These are phyloP conservation scores for Aureobasidium sp. DNA, from an alignment of 2,329 filamentous ascomycete species.

Conservation along the genomic window DNA sequence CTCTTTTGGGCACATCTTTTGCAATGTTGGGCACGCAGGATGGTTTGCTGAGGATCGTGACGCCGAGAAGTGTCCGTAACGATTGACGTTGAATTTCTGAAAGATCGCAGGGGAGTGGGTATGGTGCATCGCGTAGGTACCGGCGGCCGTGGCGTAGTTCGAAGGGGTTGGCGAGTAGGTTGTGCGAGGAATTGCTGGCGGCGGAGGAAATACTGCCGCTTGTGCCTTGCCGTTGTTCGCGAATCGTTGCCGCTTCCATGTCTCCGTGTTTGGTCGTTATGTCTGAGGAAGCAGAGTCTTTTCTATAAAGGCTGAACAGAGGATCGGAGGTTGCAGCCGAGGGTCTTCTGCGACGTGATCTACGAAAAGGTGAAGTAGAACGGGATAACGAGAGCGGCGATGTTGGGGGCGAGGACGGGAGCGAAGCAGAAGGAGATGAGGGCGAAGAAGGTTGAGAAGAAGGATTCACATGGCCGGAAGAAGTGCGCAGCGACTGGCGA, in stretches of 20 bases:
- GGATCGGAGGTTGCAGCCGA: background rate
- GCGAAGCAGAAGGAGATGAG: background rate
- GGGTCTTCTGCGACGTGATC: background rate
- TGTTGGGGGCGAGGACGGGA: background rate
- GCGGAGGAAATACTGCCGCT: background rate
- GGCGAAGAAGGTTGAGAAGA: background rate
- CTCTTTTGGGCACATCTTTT: slow-evolving; percentile 60
- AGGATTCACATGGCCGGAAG: background rate
- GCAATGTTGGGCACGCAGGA: slow-evolving; percentile 62
- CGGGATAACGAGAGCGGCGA: background rate
- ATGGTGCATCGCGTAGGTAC: slow-evolving; percentile 71
- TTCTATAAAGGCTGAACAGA: background rate
- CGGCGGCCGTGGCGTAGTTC: slow-evolving; percentile 68
- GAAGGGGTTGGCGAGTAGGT: slow-evolving; percentile 34
- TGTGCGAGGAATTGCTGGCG: background rate
- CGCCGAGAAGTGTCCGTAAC: slow-evolving; percentile 69
- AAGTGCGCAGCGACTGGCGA: background rate
- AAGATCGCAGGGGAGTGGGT: slow-evolving; percentile 84
- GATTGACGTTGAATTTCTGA: slow-evolving; percentile 81
- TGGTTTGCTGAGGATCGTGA: slow-evolving; percentile 71
- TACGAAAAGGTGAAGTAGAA: background rate
- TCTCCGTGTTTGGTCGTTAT: background rate
- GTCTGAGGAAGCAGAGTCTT: background rate
- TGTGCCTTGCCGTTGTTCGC: background rate
- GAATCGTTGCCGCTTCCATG: slow-evolving; percentile 1